Conservation (phyloP, 2,329 filamentous ascomycete genomes). For the Parafenestella ontariensis region DNA sequence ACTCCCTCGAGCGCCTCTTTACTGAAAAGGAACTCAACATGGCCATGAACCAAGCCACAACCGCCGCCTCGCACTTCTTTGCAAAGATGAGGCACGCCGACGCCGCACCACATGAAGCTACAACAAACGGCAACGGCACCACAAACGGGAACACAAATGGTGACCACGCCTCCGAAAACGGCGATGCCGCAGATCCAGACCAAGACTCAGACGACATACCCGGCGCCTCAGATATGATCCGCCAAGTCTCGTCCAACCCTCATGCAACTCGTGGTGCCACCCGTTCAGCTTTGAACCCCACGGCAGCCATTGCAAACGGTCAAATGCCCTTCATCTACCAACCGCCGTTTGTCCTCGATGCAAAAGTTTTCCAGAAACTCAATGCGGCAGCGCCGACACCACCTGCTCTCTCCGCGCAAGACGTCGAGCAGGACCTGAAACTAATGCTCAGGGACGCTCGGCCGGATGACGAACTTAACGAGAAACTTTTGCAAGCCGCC, state of each 20-base stretch:
- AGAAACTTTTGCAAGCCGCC: conserved; percentile 46
- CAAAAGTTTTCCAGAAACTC: conserved; percentile 54
- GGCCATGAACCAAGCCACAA: conserved; percentile 67
- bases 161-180: conserved; percentile 44
- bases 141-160: conserved; percentile 44
- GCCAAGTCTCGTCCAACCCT: conserved; percentile 65
- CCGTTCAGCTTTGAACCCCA: conserved; percentile 62
- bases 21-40: conserved; percentile 71
- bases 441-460: conserved; percentile 53
- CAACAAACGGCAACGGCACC: conserved; percentile 35
- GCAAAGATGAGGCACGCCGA: conserved; percentile 58
- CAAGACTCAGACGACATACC: conserved; percentile 48
- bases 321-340: conserved; percentile 53
- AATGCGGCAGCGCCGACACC: conserved; percentile 59
- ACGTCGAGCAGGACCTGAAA: conserved; percentile 58
- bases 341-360: conserved; percentile 53
- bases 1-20: conserved; percentile 69
- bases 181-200: conserved; percentile 49
- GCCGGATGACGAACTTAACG: conserved; percentile 49
- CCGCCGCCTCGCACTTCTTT: conserved; percentile 65
- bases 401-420: conserved; percentile 50
- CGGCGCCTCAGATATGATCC: conserved; percentile 65
- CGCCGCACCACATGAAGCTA: conserved; percentile 28
- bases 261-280: conserved; percentile 61
- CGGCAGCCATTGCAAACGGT: conserved; percentile 53